Evolutionary conservation across 805 yeast genomes (phyloP), one percentile per base, ranked within the genome.

Genomic region (Saccharomyces cerevisiae): DNA sequence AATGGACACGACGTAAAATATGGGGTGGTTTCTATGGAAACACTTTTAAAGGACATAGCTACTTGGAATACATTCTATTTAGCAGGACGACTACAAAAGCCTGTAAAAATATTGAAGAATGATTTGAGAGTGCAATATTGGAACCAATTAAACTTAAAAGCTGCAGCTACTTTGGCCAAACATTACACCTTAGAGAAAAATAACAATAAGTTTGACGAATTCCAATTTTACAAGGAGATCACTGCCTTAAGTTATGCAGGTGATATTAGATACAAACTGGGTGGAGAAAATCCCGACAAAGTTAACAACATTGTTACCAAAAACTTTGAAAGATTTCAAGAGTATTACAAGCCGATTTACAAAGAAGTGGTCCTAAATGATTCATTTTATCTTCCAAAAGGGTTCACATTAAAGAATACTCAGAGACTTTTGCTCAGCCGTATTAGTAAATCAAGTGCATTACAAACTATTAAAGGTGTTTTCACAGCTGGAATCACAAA

Each of bases 11-110:
- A 79, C 51, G 80, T 92, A 48, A 94, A 94, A 66, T 94, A 94
- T 66, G 99, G 99, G 13, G 84, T 90, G 11, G 85, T 90, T 1
- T 82, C 89, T 4, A 75, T 80, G 58, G 78, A 80, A 24, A 77
- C 77, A 9, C 70, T 89, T 22, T 70, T 83, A 41, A 74, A 74
- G 41, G 99, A 94, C 70, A 72, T 94, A 28, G 74, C 80, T n/a
- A 81, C 85, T 53, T 94, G 99, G 99, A 75, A 82, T 29, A 80
- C 90, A 0, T 78, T 94, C 62, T 94, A 94, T 63, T 65, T 94
- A 21, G 95, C 97, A 1, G 99, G 99, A 1, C 76, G 99, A 57
- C 73, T 94, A 55, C 99, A 94, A 62, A 94, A 94, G 64, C 99
- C 99, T 0, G 96, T 92, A 4, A 85, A 87, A 56, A 77, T 87